A percentile compares a stretch with the other conserved stretches of the same genome.
These are phyloP conservation scores for Suillus discolor DNA, from an alignment of 768 basidiomycete genomes.

Conservation along the genomic window DNA sequence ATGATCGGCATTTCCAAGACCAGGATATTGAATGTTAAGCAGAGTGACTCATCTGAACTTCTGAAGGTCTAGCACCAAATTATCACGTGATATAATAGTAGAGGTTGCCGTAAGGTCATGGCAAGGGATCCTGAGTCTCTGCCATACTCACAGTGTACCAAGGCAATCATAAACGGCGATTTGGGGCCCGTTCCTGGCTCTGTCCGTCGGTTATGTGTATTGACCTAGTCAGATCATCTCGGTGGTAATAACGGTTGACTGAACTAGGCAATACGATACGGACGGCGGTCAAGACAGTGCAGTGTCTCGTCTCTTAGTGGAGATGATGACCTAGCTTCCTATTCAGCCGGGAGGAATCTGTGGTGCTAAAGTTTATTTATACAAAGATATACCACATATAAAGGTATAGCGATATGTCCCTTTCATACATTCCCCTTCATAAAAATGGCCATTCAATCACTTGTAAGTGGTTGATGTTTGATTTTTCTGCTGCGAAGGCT, in stretches of 20 bases:
- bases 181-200: too few relatives aligned
- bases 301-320: not conserved
- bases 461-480: not conserved
- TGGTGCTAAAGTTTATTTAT: not conserved
- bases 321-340: not conserved
- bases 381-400: not conserved
- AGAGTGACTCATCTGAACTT: too few relatives aligned
- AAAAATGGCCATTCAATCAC: not conserved
- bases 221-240: too few relatives aligned
- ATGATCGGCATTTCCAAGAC: too few relatives aligned
- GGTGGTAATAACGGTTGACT: not conserved
- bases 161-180: too few relatives aligned
- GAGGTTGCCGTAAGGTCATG: too few relatives aligned
- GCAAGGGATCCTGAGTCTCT: too few relatives aligned
- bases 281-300: not conserved
- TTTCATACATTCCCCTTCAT: not conserved
- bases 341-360: not conserved
- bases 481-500: not conserved
- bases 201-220: too few relatives aligned
- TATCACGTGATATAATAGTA: too few relatives aligned
- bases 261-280: not conserved
- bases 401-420: not conserved
- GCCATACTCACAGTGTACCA: too few relatives aligned
- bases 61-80: too few relatives aligned
- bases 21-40: too few relatives aligned